These are phyloP conservation scores for Paralagenidium karlingii DNA, from an alignment of 352 stramenopile genomes.

Conservation along the genomic window DNA sequence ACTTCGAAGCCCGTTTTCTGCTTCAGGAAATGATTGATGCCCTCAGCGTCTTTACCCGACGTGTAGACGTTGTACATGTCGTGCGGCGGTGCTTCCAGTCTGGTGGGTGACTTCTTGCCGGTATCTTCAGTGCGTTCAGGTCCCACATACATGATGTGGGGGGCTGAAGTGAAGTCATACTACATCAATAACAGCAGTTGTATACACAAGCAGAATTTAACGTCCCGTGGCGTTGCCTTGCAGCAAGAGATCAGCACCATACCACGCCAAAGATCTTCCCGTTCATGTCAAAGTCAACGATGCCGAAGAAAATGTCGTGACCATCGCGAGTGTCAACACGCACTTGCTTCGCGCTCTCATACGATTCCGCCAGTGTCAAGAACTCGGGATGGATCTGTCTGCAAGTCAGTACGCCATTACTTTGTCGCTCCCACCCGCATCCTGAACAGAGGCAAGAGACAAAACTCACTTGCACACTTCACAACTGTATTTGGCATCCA, in stretches of 20 bases:
- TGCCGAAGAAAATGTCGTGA: conserved; percentile 57
- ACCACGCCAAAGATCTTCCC: conserved; percentile 53
- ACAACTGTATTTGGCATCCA: conserved; percentile 59
- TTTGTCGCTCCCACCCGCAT: background rate
- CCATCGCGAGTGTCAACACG: conserved; percentile 66
- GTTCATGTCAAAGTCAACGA: conserved; percentile 69
- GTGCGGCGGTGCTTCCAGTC: conserved; percentile 29
- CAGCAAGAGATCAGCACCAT: conserved; percentile 1
- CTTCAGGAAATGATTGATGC: conserved; percentile 59
- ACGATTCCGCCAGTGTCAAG: conserved; percentile 43
- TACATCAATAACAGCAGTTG: conserved; percentile 1
- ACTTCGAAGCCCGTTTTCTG: conserved; percentile 77
- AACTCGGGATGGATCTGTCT: conserved; percentile 65
- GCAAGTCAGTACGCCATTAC: background rate
- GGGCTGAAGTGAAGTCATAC: conserved; percentile 71
- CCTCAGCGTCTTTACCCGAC: conserved; percentile 51
- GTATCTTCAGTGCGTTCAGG: conserved; percentile 42
- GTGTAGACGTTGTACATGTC: conserved; percentile 77
- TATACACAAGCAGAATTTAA: background rate
- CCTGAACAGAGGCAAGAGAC: background rate
- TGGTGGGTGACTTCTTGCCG: conserved; percentile 29
- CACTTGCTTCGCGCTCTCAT: conserved; percentile 41
- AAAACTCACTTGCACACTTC: conserved; percentile 55
- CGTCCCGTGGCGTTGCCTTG: background rate
- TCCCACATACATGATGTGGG: conserved; percentile 60